Base-by-base conservation (phyloP, 208 protist species). In the Acanthamoeba lenticulata region DNA sequence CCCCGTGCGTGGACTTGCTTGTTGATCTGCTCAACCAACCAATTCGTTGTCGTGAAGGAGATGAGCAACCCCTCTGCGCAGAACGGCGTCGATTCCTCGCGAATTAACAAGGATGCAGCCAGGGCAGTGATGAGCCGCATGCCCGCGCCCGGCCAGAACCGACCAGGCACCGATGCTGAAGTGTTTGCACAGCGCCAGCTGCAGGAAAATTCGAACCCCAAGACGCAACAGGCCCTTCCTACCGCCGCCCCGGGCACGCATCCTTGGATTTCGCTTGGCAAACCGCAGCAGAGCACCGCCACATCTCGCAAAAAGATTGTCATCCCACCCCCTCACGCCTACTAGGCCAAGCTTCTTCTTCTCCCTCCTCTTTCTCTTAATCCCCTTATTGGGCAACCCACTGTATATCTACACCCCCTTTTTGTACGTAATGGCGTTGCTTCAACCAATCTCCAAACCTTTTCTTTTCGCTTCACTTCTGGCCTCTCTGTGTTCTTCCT, bases 201-300 rank as follows among this genome's bases (percentile, higher is more conserved):
- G 65, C 65, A 74, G 65, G 65, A 74, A 40, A 74, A 74, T 29
- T 34, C 65, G 32, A 74, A 74, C n/a, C 65, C 65, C n/a, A 74
- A 74, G 65, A 74, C 65, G 11, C n/a, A 74, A 29, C 65, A 74
- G 65, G 65, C 65, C 7, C 65, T 74, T 15, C 65, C 65, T 29
- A 74, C 65, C 3, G 65, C 65, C 3, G 65, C 27, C 6, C 65
- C 65, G 36, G 65, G 65, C 11, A 40, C 65, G 6, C 65, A 74
- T 74, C 65, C 65, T 74, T 74, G 65, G 65, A 74, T 74, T n/a
- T 21, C 65, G 6, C 6, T 74, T 11, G 65, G 65, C 6, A 34
- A 74, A 29, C 29, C 29, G 5, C 65, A 74, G 36, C 19, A 21
- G n/a, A 74, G 65, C 65, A 74, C 65, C 65, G 65, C 65, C 27